These are phyloP conservation scores for Cryptococcus sp. DNA, from an alignment of 1,284 basidiomycete genomes.

Conservation along the genomic window DNA sequence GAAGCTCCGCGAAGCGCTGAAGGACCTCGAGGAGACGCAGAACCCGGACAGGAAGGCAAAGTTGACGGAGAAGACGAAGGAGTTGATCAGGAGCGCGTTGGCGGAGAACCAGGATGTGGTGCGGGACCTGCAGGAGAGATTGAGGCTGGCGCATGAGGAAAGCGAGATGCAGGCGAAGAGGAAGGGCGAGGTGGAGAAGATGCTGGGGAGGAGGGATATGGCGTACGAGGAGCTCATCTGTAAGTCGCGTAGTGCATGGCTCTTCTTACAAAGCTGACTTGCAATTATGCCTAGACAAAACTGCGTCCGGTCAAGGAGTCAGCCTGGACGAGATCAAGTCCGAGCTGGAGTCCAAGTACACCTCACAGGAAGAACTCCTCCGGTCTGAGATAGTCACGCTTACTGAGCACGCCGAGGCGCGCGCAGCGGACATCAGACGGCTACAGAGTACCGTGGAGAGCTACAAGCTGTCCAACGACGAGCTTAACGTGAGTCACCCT, in stretches of 20 bases:
- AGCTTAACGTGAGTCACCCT: constrained; percentile 72
- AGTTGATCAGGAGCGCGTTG: constrained; percentile 74
- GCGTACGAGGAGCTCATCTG: constrained; percentile 96
- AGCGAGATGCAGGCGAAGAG: constrained; percentile 78
- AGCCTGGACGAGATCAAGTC: constrained; percentile 84
- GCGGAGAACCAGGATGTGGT: constrained; percentile 81
- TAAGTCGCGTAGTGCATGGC: constrained; percentile 43
- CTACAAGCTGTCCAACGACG: constrained; percentile 94
- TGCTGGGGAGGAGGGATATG: constrained; percentile 74
- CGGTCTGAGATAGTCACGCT: constrained; percentile 82
- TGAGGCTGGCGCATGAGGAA: constrained; percentile 88
- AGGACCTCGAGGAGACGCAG: constrained; percentile 34
- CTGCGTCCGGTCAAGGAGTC: constrained; percentile 34
- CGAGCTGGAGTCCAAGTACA: constrained; percentile 92
- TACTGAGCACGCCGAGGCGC: constrained; percentile 85
- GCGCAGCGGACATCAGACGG: constrained; percentile 76
- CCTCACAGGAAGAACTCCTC: constrained; percentile 85
- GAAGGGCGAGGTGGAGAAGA: constrained; percentile 80
- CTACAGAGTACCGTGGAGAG: constrained; percentile 85
- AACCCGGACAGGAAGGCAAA: constrained; percentile 54
- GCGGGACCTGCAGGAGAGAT: constrained; percentile 83
- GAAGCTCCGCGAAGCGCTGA: constrained; percentile 41
- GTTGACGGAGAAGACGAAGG: constrained; percentile 62
- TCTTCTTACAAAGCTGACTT: constrained; percentile 1
- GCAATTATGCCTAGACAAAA: constrained; percentile 30